Evolutionary conservation across 352 stramenopile genomes (phyloP).

Genomic region (Globisporangium polare): DNA sequence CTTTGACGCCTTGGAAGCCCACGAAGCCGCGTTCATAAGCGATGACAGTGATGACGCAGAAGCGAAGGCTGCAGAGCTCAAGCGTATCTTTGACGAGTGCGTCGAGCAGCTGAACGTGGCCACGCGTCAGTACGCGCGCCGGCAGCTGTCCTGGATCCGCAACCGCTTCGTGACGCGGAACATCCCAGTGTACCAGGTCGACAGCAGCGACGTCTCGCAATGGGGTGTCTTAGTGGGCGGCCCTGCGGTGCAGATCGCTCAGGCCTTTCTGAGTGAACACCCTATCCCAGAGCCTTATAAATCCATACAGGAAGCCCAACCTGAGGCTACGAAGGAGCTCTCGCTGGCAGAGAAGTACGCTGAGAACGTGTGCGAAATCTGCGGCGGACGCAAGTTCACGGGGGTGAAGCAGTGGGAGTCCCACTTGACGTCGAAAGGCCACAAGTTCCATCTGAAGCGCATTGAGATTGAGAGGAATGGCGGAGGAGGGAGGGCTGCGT

Average conservation of each 20-base stretch:
- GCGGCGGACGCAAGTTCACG: constrained; percentile 59
- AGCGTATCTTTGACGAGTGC: constrained; percentile 49
- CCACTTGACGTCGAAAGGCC: constrained; percentile 76
- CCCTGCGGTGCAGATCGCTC: constrained; percentile 63
- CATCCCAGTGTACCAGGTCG: constrained; percentile 81
- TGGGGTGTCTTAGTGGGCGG: constrained; percentile 55
- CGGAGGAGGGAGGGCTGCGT: background rate
- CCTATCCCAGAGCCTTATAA: constrained; percentile 24
- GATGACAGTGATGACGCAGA: background rate
- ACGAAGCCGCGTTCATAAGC: constrained; percentile 6
- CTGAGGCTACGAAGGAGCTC: constrained; percentile 30
- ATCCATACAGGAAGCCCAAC: constrained; percentile 46
- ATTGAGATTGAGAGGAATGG: constrained; percentile 46
- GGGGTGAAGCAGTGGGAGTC: constrained; percentile 64
- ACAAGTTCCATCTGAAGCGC: constrained; percentile 78
- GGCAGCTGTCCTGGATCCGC: constrained; percentile 86
- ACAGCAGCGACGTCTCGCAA: constrained; percentile 66
- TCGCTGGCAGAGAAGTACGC: constrained; percentile 56
- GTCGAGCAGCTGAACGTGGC: constrained; percentile 77
- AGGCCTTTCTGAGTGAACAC: constrained; percentile 39
- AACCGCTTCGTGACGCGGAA: constrained; percentile 84
- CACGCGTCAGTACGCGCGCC: constrained; percentile 82
- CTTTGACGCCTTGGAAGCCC: constrained; percentile 53
- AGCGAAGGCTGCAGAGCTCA: constrained; percentile 17
- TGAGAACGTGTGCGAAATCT: constrained; percentile 58